Evolutionary conservation across 805 yeast species (phyloP), one percentile per base, ranked within the genome.

Genomic region (Hanseniaspora pseudoguilliermondii): DNA sequence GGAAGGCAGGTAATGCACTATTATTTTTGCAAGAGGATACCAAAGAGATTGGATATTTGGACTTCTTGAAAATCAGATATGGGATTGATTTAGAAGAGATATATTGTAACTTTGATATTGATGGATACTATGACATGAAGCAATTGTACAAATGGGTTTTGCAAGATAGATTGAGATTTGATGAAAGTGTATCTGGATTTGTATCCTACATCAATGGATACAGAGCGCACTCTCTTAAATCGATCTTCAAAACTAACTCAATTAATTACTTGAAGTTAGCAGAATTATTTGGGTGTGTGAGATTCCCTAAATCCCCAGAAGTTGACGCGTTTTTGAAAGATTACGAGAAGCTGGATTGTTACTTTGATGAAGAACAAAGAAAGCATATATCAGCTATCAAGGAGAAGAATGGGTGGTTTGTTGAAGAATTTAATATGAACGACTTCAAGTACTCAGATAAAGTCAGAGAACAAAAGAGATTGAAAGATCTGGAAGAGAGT

Each of bases 231-330:
- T 69, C 84, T 13, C 95, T 96, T 0, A 73, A 83, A 5, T 89
- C 97, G 0, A 91, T 93, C 18, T 93, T 93, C 72, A 74, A 97
- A 59, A 62, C 86, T 25, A 77, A 77, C 51, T 69, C 80, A 8
- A 69, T 93, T 55, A 95, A 91, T 65, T 84, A 84, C 61, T 65
- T 82, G 27, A 84, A 83, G 0, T 60, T 85, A 8, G 95, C 93
- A 0, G 76, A 73, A 60, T 75, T 86, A 72, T 89, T 85, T 67
- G 95, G 96, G 1, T 68, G 93, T 2, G 69, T 86, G 44, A 75
- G 96, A 61, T 70, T 91, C 57, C 99, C 99, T 9, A 80, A 82
- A 61, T 93, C 95, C 97, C 98, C 98, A 0, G 99, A 93, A 65
- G 70, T 81, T 35, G 76, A 82, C 23, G 18, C 35, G 6, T 53